A percentile compares a stretch with the other conserved stretches of the same genome.
Conservation (phyloP, 352 stramenopile species). For the Phytophthora citricola region DNA sequence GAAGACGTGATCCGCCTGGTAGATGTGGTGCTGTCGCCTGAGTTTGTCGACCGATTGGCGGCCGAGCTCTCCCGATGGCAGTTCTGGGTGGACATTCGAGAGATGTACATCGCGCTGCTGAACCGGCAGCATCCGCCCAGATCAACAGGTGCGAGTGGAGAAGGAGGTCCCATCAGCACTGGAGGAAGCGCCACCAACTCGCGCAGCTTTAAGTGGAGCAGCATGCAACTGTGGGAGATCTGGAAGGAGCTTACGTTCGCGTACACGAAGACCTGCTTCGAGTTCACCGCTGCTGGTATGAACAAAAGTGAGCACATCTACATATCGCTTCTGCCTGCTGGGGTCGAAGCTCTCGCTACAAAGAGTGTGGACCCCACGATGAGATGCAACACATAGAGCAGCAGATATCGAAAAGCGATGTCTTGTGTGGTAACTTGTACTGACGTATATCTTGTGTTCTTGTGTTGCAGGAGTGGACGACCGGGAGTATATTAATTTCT, state of each 20-base stretch:
- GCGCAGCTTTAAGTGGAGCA: conserved; percentile 81
- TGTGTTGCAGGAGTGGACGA: conserved; percentile 70
- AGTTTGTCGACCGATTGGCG: conserved; percentile 73
- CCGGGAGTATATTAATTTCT: conserved; percentile 84
- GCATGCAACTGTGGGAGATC: conserved; percentile 85
- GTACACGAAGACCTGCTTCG: conserved; percentile 85
- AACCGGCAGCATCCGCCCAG: conserved; percentile 38
- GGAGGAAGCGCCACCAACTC: conserved; percentile 48
- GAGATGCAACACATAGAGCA: conserved; percentile 13
- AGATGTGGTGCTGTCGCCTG: conserved; percentile 73
- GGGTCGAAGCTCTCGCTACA: conserved; percentile 17
- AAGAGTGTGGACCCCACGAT: conserved; percentile 17
- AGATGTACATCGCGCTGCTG: conserved; percentile 75
- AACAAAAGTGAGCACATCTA: conserved; percentile 67
- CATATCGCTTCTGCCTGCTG: conserved; percentile 40
- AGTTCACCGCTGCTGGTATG: conserved; percentile 87
- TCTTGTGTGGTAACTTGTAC: conserved; percentile 17
- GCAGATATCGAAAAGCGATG: conserved; percentile 15
- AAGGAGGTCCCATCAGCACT: conserved; percentile 26
- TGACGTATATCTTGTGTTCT: conserved; percentile 30
- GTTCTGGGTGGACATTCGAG: conserved; percentile 80
- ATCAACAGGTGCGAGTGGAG: conserved; percentile 11
- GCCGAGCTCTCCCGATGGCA: conserved; percentile 77
- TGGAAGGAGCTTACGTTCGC: conserved; percentile 85
- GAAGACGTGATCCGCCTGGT: conserved; percentile 81